Percentiles rank a stretch among this genome's conserved stretches.
Conservation (phyloP, 495 filamentous ascomycete genomes). For the Podospora pseudoanserina region DNA sequence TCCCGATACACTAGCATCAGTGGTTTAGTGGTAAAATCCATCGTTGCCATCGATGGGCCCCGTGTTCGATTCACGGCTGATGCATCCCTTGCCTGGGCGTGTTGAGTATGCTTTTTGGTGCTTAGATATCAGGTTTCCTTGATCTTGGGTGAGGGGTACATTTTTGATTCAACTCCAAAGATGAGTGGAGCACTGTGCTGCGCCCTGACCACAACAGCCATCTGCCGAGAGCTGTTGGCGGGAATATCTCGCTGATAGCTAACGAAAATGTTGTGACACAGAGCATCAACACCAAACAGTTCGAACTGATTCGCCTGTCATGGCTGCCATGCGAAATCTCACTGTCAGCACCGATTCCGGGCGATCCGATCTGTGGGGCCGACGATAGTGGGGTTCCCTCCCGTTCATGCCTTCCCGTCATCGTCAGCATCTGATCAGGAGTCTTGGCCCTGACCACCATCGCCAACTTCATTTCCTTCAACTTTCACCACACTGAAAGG, state of each 20-base stretch:
- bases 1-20: conserved; percentile 21
- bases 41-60: conserved; percentile 53
- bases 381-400: neutral
- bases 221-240: too few relatives aligned
- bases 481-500: neutral
- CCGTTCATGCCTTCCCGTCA: neutral
- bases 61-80: conserved; percentile 52
- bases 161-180: neutral
- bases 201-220: too few relatives aligned
- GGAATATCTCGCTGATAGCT: neutral
- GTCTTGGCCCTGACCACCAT: neutral
- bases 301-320: neutral
- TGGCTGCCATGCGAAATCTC: neutral
- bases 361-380: neutral
- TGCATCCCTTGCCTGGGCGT: neutral
- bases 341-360: neutral
- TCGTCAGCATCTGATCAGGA: neutral
- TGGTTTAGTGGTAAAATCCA: conserved; percentile 53
- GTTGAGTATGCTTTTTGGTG: neutral
- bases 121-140: too few relatives aligned
- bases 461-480: neutral
- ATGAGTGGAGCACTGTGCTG: too few relatives aligned
- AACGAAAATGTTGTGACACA: neutral
- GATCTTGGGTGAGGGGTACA: neutral
- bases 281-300: neutral